Evolutionary conservation across 352 stramenopile species (phyloP), one percentile per base, ranked within the genome.

Genomic region (Phytophthora constricta): DNA sequence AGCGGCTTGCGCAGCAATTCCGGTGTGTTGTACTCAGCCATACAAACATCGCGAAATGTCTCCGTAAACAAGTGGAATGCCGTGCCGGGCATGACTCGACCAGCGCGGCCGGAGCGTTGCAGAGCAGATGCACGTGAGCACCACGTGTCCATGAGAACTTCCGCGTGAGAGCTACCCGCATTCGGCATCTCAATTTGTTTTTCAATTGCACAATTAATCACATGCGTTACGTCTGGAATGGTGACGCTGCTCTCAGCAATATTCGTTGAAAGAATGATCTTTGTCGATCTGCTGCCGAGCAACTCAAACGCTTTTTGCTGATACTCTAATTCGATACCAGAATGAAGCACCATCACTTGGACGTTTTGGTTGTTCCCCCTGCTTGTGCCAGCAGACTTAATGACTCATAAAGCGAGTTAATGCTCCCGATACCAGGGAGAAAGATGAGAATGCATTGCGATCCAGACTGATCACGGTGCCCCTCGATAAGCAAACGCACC

Each of bases 181-280:
- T 91, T 90, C 2, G 86, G 83, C 79, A 96, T 93, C 52, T 92
- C 77, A 25, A 93, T 92, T 54, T 93, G 86, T 62, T 95, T 95
- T 50, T 94, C 88, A 58, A 95, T 82, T 4, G 84, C 86, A 45
- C 80, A 91, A 58, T 95, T 95, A 60, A 96, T 93, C 26, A 96
- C 87, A 50, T 96, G 87, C 5, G 86, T 95, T 14, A 99, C 94
- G 58, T 96, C 89, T 5, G 96, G 95, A 22, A 99, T 97, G 3
- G 97, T 99, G 4, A 99, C 87, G 45, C 92, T 98, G 53, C 94
- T 98, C 68, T 99, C 97, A 4, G 96, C 96, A 64, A 99, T 97
- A 64, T 99, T 99, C 0, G 97, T 99, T 14, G 93, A 89, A 59
- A 98, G 79, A 48, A 99, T 96, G n/a, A 99, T 91, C 70, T 98